Evolutionary conservation across 176 grass and related monocot genomes (phyloP).

Genomic region (Avena eriantha): DNA sequence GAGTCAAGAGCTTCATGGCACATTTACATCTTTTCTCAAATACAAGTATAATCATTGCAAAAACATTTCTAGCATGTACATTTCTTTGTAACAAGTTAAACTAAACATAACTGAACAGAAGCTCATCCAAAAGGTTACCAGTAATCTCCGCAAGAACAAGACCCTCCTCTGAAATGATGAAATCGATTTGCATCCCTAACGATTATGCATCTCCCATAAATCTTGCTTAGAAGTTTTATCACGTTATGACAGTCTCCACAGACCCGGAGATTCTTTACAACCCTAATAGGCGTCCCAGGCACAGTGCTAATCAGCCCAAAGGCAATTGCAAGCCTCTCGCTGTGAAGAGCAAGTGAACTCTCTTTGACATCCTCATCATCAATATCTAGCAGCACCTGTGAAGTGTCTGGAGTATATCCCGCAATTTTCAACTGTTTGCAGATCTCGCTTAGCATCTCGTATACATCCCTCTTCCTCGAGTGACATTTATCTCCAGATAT

Average conservation of each 20-base stretch:
- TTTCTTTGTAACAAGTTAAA: slow-evolving; percentile 35
- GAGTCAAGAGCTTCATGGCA: slow-evolving; percentile 40
- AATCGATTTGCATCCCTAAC: slow-evolving; percentile 71
- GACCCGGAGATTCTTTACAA: slow-evolving; percentile 69
- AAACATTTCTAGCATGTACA: slow-evolving; percentile 37
- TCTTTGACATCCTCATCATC: slow-evolving; percentile 67
- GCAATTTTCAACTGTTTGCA: slow-evolving; percentile 51
- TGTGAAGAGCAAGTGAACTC: slow-evolving; percentile 68
- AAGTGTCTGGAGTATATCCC: slow-evolving; percentile 62
- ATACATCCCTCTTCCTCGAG: slow-evolving; percentile 58
- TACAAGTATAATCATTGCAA: slow-evolving; percentile 21
- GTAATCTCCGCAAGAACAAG: slow-evolving; percentile 73
- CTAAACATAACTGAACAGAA: slow-evolving; percentile 19
- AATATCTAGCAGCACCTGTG: slow-evolving; percentile 70
- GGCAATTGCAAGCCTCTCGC: slow-evolving; percentile 74
- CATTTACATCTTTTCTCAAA: slow-evolving; percentile 34
- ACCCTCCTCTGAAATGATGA: slow-evolving; percentile 65
- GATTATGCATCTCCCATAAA: slow-evolving; percentile 71
- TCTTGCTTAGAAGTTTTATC: slow-evolving; percentile 68
- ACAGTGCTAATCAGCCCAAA: slow-evolving; percentile 67
- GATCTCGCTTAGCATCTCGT: slow-evolving; percentile 64
- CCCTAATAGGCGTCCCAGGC: slow-evolving; percentile 54
- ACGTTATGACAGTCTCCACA: slow-evolving; percentile 75
- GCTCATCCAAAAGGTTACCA: slow-evolving; percentile 51
- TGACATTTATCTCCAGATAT: slow-evolving; percentile 67